Percentiles rank a stretch among this genome's conserved stretches.
These are phyloP conservation scores for Blastocystis sp. DNA, from an alignment of 352 stramenopile genomes.

Conservation along the genomic window DNA sequence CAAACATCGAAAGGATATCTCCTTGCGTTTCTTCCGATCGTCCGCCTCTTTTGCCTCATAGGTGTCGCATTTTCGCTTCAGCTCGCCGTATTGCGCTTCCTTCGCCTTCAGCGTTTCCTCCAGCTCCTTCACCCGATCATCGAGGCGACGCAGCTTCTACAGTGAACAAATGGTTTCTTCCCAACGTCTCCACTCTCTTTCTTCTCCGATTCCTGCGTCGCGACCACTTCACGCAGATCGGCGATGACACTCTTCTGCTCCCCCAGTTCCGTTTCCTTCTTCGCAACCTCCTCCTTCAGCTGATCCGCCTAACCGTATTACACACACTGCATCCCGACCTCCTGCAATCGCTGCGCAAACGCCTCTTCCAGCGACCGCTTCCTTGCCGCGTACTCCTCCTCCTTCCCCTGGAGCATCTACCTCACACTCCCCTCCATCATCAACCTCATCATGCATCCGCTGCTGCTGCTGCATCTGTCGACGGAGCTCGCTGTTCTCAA, in stretches of 20 bases:
- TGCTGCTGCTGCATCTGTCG: not conserved
- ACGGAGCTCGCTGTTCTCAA: conserved; percentile 32
- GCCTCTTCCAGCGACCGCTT: conserved; percentile 23
- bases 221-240: conserved; percentile 26
- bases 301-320: too few species aligned
- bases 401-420: not conserved
- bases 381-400: conserved; percentile 6
- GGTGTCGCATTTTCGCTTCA: conserved; percentile 2
- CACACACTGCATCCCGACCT: too few species aligned
- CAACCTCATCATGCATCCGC: not conserved
- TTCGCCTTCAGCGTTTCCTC: not conserved
- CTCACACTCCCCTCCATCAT: not conserved
- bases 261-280: not conserved
- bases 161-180: not conserved
- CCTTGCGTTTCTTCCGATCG: not conserved
- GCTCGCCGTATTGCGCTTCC: not conserved
- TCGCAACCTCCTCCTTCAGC: not conserved
- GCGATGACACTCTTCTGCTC: not conserved
- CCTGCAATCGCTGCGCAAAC: not conserved
- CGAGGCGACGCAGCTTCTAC: not conserved
- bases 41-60: not conserved
- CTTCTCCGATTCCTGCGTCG: not conserved
- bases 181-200: not conserved
- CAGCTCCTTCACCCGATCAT: not conserved
- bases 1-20: not conserved